A percentile compares a stretch with the other conserved stretches of the same genome.
These are phyloP conservation scores for Leavenworthia alabamica DNA, from an alignment of 345 rosid species.

Conservation along the genomic window DNA sequence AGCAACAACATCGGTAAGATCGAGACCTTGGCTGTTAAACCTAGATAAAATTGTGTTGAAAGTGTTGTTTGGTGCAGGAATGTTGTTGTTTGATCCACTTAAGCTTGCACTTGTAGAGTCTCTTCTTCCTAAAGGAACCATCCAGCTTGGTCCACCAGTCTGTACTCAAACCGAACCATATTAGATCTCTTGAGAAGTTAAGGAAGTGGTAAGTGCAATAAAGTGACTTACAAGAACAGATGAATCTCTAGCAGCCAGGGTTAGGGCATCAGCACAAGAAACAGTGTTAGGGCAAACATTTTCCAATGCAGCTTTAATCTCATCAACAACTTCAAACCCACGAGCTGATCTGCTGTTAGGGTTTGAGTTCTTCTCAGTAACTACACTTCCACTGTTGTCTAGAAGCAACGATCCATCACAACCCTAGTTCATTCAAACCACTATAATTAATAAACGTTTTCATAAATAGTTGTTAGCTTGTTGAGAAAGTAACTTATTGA, in stretches of 20 bases:
- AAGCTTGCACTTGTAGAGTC: constrained; percentile 67
- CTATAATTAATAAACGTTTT: not conserved
- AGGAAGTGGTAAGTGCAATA: not conserved
- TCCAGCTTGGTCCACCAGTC: constrained; percentile 90
- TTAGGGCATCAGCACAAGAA: constrained; percentile 80
- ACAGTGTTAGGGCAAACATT: constrained; percentile 66
- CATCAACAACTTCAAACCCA: constrained; percentile 78
- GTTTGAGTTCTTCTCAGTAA: constrained; percentile 63
- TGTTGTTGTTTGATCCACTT: constrained; percentile 69
- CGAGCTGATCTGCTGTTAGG: constrained; percentile 73
- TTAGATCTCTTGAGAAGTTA: not conserved
- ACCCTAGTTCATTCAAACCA: constrained; percentile 42
- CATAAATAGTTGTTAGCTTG: not conserved
- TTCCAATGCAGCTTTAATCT: constrained; percentile 70
- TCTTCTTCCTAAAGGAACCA: constrained; percentile 81
- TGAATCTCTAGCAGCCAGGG: constrained; percentile 87
- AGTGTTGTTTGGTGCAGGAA: constrained; percentile 61
- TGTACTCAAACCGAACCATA: constrained; percentile 16
- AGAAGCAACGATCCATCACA: constrained; percentile 79
- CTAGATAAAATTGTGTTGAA: constrained; percentile 53
- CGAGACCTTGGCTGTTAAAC: constrained; percentile 59
- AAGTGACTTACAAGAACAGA: constrained; percentile 62
- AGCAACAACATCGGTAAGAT: constrained; percentile 64
- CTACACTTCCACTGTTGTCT: constrained; percentile 55
- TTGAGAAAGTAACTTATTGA: not conserved